Evolutionary conservation across 176 grass and related monocot species (phyloP), one percentile per base, ranked within the genome.

Genomic region (Ananas comosus): DNA sequence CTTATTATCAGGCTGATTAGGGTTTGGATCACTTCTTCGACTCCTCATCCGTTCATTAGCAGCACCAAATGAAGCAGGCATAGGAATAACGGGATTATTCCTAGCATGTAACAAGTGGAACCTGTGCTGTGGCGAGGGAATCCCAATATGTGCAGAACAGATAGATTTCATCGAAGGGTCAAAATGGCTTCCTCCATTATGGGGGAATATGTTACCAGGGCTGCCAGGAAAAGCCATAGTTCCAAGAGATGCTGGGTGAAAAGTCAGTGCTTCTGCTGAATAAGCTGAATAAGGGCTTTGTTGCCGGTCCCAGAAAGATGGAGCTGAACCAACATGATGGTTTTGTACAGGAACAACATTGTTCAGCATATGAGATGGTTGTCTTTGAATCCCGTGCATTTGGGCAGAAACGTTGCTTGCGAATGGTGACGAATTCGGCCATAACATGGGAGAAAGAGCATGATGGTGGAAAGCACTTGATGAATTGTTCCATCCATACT

Each of bases 21-120:
- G 23, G 70, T 65, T 90, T 73, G 78, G 80, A 63, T 90, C 86
- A 82, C 83, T 79, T 75, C 86, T 99, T 59, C 89, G 74, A 29
- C 25, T 88, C 75, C 89, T 90, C 63, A 85, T 80, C 53, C 84
- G 67, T 61, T 99, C 94, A 82, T 68, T 93, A 53, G 81, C 76
- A 17, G 66, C 61, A 67, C 90, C 84, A 78, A 80, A 90, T 33
- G 89, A 82, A 63, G 79, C 50, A 13, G 87, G 82, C 70, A 93
- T 63, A 48, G 73, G 83, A 19, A 80, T 52, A 63, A 84, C 74
- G 63, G 74, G 70, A 67, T 42, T 42, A 42, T 80, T 90, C 67
- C 76, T 80, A 72, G 79, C 66, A 13, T 74, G 78, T 25, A 70
- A 69, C 27, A 64, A 70, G 72, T 77, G 82, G 29, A 76, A 73